Conservation (phyloP, 2,329 filamentous ascomycete species). For the Myriosclerotinia curreyana region DNA sequence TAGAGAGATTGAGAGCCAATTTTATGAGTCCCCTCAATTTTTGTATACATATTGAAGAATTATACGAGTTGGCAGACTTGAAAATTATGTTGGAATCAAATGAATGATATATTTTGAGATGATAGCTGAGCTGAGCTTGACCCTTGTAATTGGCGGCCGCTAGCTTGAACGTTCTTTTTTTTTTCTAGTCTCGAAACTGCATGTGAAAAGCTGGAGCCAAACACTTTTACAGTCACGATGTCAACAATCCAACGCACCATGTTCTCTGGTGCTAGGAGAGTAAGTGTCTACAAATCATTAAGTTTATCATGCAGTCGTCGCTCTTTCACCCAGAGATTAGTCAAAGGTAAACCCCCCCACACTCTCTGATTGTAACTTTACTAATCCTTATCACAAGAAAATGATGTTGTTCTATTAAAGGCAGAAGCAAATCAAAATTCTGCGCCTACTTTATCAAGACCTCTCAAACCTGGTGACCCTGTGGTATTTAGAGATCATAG, state of each 20-base stretch:
- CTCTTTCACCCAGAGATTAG: slow-evolving; percentile 8
- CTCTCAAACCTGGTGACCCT: slow-evolving; percentile 41
- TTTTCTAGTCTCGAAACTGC: slow-evolving; percentile 3
- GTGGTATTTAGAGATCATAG: slow-evolving; percentile 17
- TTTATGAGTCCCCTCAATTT: slow-evolving; percentile 37
- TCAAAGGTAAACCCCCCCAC: slow-evolving; percentile 1
- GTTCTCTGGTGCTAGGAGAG: background rate
- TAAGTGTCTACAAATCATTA: background rate
- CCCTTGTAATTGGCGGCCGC: slow-evolving; percentile 19
- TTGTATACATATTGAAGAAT: slow-evolving; percentile 33
- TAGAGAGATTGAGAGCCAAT: slow-evolving; percentile 37
- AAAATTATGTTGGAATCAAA: background rate
- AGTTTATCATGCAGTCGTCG: slow-evolving; percentile 5
- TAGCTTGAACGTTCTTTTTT: background rate
- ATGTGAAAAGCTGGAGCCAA: slow-evolving; percentile 23
- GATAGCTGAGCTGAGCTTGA: background rate
- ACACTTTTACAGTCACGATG: background rate
- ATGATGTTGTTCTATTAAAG: slow-evolving; percentile 37
- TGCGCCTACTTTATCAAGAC: slow-evolving; percentile 42
- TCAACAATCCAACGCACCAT: slow-evolving; percentile 8
- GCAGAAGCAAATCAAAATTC: slow-evolving; percentile 23
- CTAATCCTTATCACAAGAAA: background rate
- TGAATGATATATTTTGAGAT: background rate
- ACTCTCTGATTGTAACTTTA: background rate
- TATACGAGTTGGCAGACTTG: background rate